Base-by-base conservation (phyloP, 306 rosid species). In the Vigna hirtella region DNA sequence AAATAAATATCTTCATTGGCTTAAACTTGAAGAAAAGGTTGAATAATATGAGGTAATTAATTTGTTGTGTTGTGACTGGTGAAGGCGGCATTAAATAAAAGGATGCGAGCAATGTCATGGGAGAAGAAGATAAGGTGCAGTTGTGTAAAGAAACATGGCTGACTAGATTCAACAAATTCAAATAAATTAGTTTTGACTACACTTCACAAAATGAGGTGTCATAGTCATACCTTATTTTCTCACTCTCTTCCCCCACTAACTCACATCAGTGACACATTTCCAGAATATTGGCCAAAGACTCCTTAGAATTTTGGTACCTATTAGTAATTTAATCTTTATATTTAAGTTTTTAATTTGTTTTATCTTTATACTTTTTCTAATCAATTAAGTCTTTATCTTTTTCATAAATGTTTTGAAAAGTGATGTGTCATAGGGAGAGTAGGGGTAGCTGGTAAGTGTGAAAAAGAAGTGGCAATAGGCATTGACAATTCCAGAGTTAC, bases 121-220 rank as follows among this genome's bases (percentile, higher is more conserved):
- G 73, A 81, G 81, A 68, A 67, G 30, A 22, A 32, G 83, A 81
- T 73, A 56, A 66, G 77, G 49, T 77, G 51, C 47, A 59, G 18
- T 10, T 14, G 70, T 70, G 58, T 52, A 42, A 62, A 64, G 65
- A 49, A 52, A 77, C 59, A 42, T 40, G 14, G 20, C 58, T 83
- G 81, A 83, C 83, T 79, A 70, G 74, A 69, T 83, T 79, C 83
- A 79, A 50, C 32, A 59, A 78, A 59, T 51, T 52, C 3, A 40
- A 51, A 58, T 78, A 67, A 78, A 78, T 66, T 65, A 48, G 66
- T 12, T 38, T 57, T 24, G 28, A 24, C 28, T 8, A 16, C 7
- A 64, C n/a, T 14, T 30, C 17, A 64, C 15, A 24, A 36, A 36
- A 15, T 62, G 6, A 34, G 9, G 65, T 58, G 17, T 58, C 16